Evolutionary conservation across 768 basidiomycete species (phyloP).

Genomic region (Pulveroboletus frians): DNA sequence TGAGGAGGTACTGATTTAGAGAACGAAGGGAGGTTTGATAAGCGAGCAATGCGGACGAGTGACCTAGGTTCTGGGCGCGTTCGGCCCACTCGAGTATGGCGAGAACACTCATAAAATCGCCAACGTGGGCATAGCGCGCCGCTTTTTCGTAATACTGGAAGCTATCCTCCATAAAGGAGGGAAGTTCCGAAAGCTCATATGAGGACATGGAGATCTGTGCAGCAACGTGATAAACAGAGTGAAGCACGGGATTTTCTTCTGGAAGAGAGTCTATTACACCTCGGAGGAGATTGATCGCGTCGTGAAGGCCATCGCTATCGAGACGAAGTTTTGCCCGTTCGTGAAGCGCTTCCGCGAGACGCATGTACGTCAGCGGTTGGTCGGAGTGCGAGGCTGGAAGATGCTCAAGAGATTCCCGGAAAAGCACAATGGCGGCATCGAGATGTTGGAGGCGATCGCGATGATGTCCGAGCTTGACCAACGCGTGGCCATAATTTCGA

Average conservation of each 20-base stretch:
- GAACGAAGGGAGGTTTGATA: constrained; percentile 16
- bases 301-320: not conserved
- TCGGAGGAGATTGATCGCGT: not conserved
- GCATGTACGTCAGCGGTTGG: not conserved
- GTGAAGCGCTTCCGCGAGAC: constrained; percentile 1
- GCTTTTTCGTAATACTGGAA: constrained; percentile 14
- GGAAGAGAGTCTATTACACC: not conserved
- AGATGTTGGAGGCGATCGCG: not conserved
- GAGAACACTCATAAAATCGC: constrained; percentile 5
- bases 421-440: constrained; percentile 8
- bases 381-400: constrained; percentile 14
- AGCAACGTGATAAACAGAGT: not conserved
- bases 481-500: constrained; percentile 8
- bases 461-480: constrained; percentile 1
- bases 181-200: not conserved
- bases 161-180: constrained; percentile 7
- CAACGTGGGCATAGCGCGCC: constrained; percentile 1
- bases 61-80: constrained; percentile 3
- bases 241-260: not conserved
- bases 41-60: constrained; percentile 20
- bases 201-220: not conserved
- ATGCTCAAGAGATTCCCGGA: constrained; percentile 1
- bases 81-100: constrained; percentile 14
- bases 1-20: constrained; percentile 18
- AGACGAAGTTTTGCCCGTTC: not conserved